Base-by-base conservation (phyloP, 345 rosid species). In the Populus ilicifolia region DNA sequence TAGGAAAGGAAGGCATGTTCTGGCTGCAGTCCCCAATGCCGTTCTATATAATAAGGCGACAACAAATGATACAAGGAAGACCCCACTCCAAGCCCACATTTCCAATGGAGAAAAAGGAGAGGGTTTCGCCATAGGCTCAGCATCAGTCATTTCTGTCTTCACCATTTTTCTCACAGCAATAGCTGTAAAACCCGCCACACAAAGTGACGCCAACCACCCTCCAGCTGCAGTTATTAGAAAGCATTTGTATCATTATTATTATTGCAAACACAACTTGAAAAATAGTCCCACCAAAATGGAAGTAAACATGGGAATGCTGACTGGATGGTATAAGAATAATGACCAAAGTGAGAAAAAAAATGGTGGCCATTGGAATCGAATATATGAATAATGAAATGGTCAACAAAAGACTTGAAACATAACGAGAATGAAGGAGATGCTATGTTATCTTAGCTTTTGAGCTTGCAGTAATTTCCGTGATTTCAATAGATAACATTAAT, bases 121-220 rank as follows among this genome's bases (percentile, higher is more conserved):
- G 20, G 99, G 94, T 80, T 89, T 95, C 10, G 84, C 78, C 99
- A 95, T 95, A 44, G 99, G 99, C 77, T 95, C 99, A 1, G 98
- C 95, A 72, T 95, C 98, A 0, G 56, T 85, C 98, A 95, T 89
- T 78, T 95, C 91, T 54, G 98, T 93, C 75, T 88, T 90, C 67
- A 91, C 98, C 70, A 88, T 85, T 70, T 91, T 95, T 69, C 99
- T 93, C 75, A 93, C 89, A 7, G 96, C 79, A 71, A 95, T 91
- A 9, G 99, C 99, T 36, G 94, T 88, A 73, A 81, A 95, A 11
- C 98, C 98, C 1, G 98, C 99, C 29, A 91, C 98, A 79, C 91
- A 90, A 71, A 93, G 94, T 36, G 99, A 90, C 70, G 99, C 98
- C 79, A 95, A 78, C 99, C 99, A 95, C 39, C 98, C 99, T 77